Evolutionary conservation across 176 grass and related monocot species (phyloP).

Genomic region (Carex scoparia): DNA sequence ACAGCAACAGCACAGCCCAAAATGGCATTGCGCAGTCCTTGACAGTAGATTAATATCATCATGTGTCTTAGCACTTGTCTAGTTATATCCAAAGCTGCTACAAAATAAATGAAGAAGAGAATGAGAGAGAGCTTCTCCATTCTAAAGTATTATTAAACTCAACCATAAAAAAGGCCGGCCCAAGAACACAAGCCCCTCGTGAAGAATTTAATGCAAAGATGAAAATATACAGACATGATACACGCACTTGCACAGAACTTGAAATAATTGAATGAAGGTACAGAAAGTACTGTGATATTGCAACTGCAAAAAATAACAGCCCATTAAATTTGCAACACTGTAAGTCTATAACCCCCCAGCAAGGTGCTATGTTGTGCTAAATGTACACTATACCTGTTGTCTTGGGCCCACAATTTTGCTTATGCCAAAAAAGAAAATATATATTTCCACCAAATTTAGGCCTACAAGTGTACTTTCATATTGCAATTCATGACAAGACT

Average conservation of each 20-base stretch:
- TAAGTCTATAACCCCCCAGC: not conserved
- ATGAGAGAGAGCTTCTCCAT: not conserved
- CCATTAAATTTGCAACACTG: not conserved
- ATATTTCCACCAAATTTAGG: not conserved
- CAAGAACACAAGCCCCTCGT: conserved; percentile 19
- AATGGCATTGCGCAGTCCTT: not conserved
- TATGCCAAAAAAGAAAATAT: not conserved
- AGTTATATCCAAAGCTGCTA: not conserved
- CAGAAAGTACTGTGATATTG: conserved; percentile 4
- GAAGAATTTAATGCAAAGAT: conserved; percentile 26
- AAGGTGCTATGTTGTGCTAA: not conserved
- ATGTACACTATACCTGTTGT: not conserved
- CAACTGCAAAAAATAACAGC: conserved; percentile 12
- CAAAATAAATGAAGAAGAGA: not conserved
- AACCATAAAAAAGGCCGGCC: not conserved
- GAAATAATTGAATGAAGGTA: not conserved
- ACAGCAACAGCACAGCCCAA: not conserved
- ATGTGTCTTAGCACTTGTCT: not conserved
- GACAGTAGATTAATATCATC: not conserved
- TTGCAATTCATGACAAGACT: not conserved
- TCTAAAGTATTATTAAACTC: not conserved
- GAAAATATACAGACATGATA: not conserved
- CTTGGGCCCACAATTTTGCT: not conserved
- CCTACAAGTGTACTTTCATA: not conserved
- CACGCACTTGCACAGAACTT: not conserved